Evolutionary conservation across 768 basidiomycete genomes (phyloP).

Genomic region (Suillus americanus): DNA sequence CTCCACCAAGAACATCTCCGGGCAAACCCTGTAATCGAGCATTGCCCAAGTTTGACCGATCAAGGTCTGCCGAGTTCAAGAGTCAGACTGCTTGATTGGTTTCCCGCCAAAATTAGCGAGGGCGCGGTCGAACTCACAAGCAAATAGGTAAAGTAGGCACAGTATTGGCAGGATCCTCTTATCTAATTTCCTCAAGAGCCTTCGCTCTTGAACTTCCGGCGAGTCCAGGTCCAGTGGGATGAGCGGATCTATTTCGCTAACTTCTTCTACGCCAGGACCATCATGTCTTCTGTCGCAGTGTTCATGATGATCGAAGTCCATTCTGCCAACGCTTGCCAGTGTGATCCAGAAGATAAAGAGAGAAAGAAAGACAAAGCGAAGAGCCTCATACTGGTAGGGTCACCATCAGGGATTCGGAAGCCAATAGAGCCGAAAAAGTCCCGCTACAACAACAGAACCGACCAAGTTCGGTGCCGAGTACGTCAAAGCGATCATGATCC

Average conservation of each 20-base stretch:
- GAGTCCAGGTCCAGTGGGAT: conserved; percentile 16
- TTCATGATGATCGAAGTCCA: not conserved
- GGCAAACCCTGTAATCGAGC: conserved; percentile 74
- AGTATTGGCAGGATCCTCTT: conserved; percentile 66
- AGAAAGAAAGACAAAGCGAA: not conserved
- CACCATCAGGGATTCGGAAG: not conserved
- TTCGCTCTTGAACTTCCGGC: conserved; percentile 45
- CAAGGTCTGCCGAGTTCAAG: conserved; percentile 42
- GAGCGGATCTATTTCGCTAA: conserved; percentile 15
- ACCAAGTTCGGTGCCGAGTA: not conserved
- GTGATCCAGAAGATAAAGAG: not conserved
- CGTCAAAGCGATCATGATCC: not conserved
- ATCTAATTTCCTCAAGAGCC: conserved; percentile 65
- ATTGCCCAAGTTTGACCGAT: conserved; percentile 79
- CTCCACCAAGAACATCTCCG: conserved; percentile 63
- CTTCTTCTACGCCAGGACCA: conserved; percentile 14
- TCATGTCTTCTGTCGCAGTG: conserved; percentile 30
- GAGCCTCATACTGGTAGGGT: not conserved
- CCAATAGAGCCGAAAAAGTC: not conserved
- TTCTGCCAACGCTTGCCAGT: not conserved
- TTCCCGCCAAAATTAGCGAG: not conserved
- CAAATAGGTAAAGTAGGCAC: conserved; percentile 74
- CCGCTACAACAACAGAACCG: not conserved
- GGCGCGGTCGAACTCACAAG: conserved; percentile 50
- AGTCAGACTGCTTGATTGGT: not conserved